Evolutionary conservation across 768 basidiomycete species (phyloP), one percentile per base, ranked within the genome.

Genomic region (Lactarius tabidus): DNA sequence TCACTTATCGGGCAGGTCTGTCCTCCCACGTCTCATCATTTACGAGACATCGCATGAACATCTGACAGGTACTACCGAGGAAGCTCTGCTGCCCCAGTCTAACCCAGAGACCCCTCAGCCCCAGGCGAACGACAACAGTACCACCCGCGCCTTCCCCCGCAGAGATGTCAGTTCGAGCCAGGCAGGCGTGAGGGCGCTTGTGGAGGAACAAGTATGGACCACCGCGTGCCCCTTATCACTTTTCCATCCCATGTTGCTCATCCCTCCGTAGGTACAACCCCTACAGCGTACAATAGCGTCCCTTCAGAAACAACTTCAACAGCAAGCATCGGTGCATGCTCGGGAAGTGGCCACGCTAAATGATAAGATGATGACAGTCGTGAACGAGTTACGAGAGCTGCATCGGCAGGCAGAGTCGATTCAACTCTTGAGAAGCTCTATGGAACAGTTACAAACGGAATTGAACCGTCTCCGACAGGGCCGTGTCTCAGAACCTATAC

Each of bases 261-360:
- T 48, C 28, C 3, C 36, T 51, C 14, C 35, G 18, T 41, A 70
- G 69, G 51, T 66, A 23, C 67, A 45, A 14, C 59, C 69, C 18
- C 41, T 70, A 31, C 67, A 70, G 31, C 57, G 53, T 18, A 65
- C 60, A 6, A 59, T 70, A 33, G 31, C 64, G 45, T 62, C 61
- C 18, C 58, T 70, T 41, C 67, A 69, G 41, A 36, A n/a, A 18
- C 67, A 70, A 51, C 60, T 70, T 10, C 67, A 69, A 31, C 60
- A 65, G 59, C 67, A 63, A 38, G 57, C 63, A 39, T 54, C 64
- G 14, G 33, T 57, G 12, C 69, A 70, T 57, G 29, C 60, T 38
- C 56, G 41, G 33, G 67, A 70, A 63, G 28, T 70, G 29, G 53
- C 38, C 18, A 61, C 36, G 20, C 26, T 70, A 29, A 67, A 70